Percentiles rank a stretch among this genome's conserved stretches.
Conservation (phyloP, 495 filamentous ascomycete genomes). For the Neurospora sp. region DNA sequence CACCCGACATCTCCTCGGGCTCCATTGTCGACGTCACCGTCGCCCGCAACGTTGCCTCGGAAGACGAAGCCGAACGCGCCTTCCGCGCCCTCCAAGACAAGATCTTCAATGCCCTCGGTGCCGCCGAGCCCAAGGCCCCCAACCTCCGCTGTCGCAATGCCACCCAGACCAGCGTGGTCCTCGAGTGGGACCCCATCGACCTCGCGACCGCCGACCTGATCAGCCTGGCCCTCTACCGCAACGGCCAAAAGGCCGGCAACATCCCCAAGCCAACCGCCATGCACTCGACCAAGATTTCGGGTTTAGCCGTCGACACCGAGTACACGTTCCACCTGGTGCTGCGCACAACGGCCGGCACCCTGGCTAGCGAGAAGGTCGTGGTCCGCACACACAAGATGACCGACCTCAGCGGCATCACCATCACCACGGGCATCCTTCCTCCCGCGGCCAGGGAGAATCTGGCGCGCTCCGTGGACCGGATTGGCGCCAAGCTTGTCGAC, state of each 20-base stretch:
- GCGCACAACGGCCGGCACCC: constrained; percentile 82
- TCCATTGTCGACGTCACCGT: constrained; percentile 98
- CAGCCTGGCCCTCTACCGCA: constrained; percentile 81
- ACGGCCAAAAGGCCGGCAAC: constrained; percentile 88
- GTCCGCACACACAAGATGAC: constrained; percentile 98
- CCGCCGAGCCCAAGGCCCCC: constrained; percentile 65
- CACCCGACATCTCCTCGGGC: constrained; percentile 84
- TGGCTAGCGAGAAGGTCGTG: constrained; percentile 67
- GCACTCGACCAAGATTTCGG: constrained; percentile 90
- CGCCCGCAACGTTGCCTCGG: constrained; percentile 71
- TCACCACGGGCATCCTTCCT: constrained; percentile 82
- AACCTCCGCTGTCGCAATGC: constrained; percentile 86
- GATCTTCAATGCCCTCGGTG: constrained; percentile 79
- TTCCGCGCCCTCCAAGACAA: constrained; percentile 79
- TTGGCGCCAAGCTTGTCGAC: constrained; percentile 88
- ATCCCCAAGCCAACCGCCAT: constrained; percentile 81
- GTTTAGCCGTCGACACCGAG: constrained; percentile 89
- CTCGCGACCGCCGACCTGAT: constrained; percentile 86
- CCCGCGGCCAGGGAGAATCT: constrained; percentile 64
- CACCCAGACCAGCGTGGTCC: constrained; percentile 91
- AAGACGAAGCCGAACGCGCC: constrained; percentile 55
- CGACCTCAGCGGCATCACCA: constrained; percentile 89
- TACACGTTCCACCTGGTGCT: constrained; percentile 92
- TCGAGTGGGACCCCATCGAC: constrained; percentile 95
- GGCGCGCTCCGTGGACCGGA: constrained; percentile 63